Percentiles rank a stretch among this genome's conserved stretches.
phyloP scores from a whole-genome alignment of 2,329 filamentous ascomycete species.

The Xylariaceae sp. region DNA sequence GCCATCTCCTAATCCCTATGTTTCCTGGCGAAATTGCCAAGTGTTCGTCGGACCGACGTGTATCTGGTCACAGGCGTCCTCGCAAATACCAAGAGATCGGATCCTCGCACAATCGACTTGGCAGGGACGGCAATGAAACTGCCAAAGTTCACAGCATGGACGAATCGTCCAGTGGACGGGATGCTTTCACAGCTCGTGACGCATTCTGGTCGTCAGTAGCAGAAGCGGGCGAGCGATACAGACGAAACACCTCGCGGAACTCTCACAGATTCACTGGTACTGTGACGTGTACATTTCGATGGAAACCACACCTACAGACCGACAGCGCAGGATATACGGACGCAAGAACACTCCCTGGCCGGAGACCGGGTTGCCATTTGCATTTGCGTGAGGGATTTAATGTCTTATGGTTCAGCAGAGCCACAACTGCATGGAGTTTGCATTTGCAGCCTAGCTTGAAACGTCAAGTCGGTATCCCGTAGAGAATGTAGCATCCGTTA shows the following conservation, averaged over 20 bases:
- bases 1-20: constrained; percentile 8
- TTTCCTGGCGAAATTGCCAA: constrained; percentile 15
- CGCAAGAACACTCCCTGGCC: background rate
- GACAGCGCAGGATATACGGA: constrained; percentile 2
- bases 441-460: constrained; percentile 5
- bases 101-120: constrained; percentile 17
- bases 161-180: background rate
- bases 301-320: constrained; percentile 3
- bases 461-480: too few relatives aligned
- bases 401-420: constrained; percentile 6
- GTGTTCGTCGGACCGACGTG: constrained; percentile 18
- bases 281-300: constrained; percentile 13
- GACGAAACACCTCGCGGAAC: background rate
- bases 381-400: constrained; percentile 14
- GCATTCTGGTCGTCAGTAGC: background rate
- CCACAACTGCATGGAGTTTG: constrained; percentile 11
- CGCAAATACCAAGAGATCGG: constrained; percentile 18
- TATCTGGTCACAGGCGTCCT: constrained; percentile 12
- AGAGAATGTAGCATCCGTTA: constrained; percentile 4
- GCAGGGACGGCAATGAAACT: constrained; percentile 19
- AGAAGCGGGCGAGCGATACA: too few relatives aligned
- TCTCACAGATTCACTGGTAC: background rate
- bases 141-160: constrained; percentile 7
- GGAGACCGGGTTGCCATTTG: background rate
- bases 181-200: background rate